Conservation (phyloP, 148 eudicot species). For the Heliosperma pusillum region DNA sequence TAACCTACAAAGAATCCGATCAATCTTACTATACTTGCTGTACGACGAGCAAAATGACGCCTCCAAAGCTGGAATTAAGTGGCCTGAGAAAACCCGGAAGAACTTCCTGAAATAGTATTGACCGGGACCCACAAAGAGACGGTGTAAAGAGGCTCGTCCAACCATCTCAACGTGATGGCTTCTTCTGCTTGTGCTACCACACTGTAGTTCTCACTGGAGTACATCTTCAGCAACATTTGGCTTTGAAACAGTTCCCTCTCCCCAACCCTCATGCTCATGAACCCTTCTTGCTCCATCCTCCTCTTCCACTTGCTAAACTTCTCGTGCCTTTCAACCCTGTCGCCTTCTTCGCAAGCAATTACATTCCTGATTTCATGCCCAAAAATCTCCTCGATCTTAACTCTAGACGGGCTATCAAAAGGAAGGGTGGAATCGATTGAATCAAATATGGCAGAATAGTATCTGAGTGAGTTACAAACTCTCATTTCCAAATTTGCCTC, state of each 20-base stretch:
- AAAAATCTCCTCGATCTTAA: slow-evolving; percentile 77
- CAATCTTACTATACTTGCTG: slow-evolving; percentile 21
- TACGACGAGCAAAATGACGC: slow-evolving; percentile 10
- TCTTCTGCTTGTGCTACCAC: slow-evolving; percentile 44
- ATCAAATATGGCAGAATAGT: slow-evolving; percentile 82
- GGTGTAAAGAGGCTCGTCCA: slow-evolving; percentile 78
- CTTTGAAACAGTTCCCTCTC: slow-evolving; percentile 68
- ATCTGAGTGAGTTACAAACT: slow-evolving; percentile 51
- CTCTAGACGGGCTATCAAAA: slow-evolving; percentile 44
- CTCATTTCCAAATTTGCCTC: slow-evolving; percentile 51
- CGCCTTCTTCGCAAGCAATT: slow-evolving; percentile 77
- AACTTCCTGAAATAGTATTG: slow-evolving; percentile 45
- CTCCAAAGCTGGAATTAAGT: slow-evolving; percentile 13
- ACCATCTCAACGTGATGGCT: slow-evolving; percentile 64
- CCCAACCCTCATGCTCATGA: slow-evolving; percentile 36
- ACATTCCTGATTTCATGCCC: slow-evolving; percentile 80
- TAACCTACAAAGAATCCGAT: slow-evolving; percentile 64
- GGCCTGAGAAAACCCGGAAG: slow-evolving; percentile 57
- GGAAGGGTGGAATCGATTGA: slow-evolving; percentile 55
- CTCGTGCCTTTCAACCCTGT: slow-evolving; percentile 79
- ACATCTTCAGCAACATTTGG: slow-evolving; percentile 80
- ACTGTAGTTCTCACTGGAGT: slow-evolving; percentile 38
- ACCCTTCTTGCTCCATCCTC: slow-evolving; percentile 66
- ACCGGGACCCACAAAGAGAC: slow-evolving; percentile 70
- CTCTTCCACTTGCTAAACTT: slow-evolving; percentile 57